phyloP scores from a whole-genome alignment of 108 stramenopile species.

The Thalassiosira profunda region DNA sequence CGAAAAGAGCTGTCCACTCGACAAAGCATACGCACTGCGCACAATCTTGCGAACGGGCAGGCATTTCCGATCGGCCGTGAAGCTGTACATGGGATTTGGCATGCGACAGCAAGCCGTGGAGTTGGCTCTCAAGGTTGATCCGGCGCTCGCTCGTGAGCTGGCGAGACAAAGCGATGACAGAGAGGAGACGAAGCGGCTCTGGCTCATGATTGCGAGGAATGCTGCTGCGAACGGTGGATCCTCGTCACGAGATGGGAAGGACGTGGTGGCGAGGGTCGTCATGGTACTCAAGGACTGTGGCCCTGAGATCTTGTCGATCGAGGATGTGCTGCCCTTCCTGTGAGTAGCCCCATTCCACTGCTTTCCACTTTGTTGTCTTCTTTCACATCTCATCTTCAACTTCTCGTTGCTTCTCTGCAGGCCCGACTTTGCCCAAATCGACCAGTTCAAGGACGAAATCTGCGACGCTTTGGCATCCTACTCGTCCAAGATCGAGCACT shows the following conservation, averaged over 20 bases:
- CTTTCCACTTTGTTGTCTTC: too few relatives aligned
- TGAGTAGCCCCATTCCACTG: too few relatives aligned
- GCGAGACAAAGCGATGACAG: conserved; percentile 77
- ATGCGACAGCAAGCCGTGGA: conserved; percentile 91
- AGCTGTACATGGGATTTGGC: conserved; percentile 90
- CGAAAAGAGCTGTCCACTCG: conserved; percentile 62
- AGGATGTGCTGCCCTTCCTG: conserved; percentile 73
- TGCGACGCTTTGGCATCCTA: conserved; percentile 87
- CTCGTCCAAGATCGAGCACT: conserved; percentile 84
- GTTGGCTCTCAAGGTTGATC: conserved; percentile 86
- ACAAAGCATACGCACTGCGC: conserved; percentile 80
- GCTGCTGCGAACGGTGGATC: conserved; percentile 67
- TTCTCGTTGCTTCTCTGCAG: too few relatives aligned
- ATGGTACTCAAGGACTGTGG: conserved; percentile 87
- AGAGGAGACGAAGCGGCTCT: conserved; percentile 82
- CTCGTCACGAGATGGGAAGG: conserved; percentile 68
- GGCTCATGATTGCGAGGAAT: conserved; percentile 93
- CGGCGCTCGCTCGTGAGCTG: conserved; percentile 82
- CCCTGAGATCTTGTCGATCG: conserved; percentile 88
- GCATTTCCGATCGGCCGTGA: conserved; percentile 89
- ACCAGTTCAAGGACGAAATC: conserved; percentile 92
- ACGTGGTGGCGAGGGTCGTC: conserved; percentile 85
- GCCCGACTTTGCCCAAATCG: conserved; percentile 90
- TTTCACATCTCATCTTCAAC: too few relatives aligned
- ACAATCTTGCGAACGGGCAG: conserved; percentile 77